Evolutionary conservation across 352 stramenopile species (phyloP), one percentile per base, ranked within the genome.

Genomic region (Phytophthora pluvialis): DNA sequence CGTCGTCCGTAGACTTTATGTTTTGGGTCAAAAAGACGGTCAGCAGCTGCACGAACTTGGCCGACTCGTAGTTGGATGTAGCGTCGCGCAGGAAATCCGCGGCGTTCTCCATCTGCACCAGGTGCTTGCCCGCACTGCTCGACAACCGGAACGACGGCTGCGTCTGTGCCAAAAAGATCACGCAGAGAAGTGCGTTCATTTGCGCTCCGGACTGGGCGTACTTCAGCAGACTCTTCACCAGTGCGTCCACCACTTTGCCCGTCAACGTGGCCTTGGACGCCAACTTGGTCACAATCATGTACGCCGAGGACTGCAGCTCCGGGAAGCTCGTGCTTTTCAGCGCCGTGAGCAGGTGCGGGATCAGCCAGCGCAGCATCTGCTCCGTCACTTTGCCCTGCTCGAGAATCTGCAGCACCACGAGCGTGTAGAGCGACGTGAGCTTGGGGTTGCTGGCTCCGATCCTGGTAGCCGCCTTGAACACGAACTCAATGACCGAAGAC

Each of bases 221-320:
- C 49, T 96, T 94, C 33, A 94, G 64, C 11, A 96, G 64, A 48
- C 81, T 77, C 65, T 93, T 94, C 31, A 89, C 73, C 13, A 91
- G 60, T 33, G 83, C 86, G 16, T 87, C 78, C 25, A 92, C 75
- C 18, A 93, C 83, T 60, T 91, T 90, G n/a, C 65, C 71, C 9
- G 80, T 86, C 28, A 96, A 57, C 26, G 81, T 86, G 31, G 85
- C 82, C 70, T 94, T 94, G 33, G 88, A 89, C 49, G 85, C 75
- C 21, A 96, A 59, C 66, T 96, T 96, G 7, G 86, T 94, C 40
- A 91, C 62, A 48, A 95, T 72, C 86, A 96, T 96, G 65, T 93
- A 96, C 33, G 83, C 84, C 10, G 86, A 81, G 0, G 83, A 81
- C 72, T 96, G 88, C 47, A 94, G 74, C 60, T 96, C 88, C 5